phyloP scores from a whole-genome alignment of 306 rosid species.

The Adenanthera pavonina region DNA sequence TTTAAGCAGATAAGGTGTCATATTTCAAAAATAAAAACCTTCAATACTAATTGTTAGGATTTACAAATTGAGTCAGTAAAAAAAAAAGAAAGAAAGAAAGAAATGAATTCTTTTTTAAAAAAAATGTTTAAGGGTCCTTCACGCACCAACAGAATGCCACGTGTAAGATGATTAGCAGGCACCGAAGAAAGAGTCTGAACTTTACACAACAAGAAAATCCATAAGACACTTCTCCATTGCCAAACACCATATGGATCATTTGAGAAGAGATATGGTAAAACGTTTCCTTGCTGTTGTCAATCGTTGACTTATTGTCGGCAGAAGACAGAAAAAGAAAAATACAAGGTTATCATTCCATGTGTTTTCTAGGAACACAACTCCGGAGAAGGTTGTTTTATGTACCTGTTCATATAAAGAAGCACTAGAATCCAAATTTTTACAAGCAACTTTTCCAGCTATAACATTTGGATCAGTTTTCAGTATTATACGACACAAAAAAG shows the following conservation, averaged over 20 bases:
- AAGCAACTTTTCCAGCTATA: slow-evolving; percentile 92
- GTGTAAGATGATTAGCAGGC: neutral
- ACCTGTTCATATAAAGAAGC: slow-evolving; percentile 98
- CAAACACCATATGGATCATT: slow-evolving; percentile 49
- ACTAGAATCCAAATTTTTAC: slow-evolving; percentile 80
- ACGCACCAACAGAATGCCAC: neutral
- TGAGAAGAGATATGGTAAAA: slow-evolving; percentile 88
- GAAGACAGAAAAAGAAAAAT: slow-evolving; percentile 4
- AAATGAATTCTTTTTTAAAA: too few relatives aligned
- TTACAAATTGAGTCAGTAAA: neutral
- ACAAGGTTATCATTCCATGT: neutral
- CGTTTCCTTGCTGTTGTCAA: slow-evolving; percentile 93
- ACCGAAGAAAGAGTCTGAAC: neutral
- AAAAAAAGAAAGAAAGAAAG: neutral
- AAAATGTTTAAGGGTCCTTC: too few relatives aligned
- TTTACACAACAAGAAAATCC: slow-evolving; percentile 13
- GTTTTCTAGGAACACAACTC: slow-evolving; percentile 10
- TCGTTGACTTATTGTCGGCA: slow-evolving; percentile 94
- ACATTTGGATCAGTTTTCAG: slow-evolving; percentile 92
- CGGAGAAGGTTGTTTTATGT: slow-evolving; percentile 30
- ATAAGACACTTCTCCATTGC: slow-evolving; percentile 32
- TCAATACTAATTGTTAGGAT: neutral
- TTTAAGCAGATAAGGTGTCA: too few relatives aligned
- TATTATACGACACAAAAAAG: slow-evolving; percentile 68
- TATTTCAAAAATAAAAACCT: too few relatives aligned